phyloP scores from a whole-genome alignment of 1,284 basidiomycete species.

The Stygiomarasmius scandens region DNA sequence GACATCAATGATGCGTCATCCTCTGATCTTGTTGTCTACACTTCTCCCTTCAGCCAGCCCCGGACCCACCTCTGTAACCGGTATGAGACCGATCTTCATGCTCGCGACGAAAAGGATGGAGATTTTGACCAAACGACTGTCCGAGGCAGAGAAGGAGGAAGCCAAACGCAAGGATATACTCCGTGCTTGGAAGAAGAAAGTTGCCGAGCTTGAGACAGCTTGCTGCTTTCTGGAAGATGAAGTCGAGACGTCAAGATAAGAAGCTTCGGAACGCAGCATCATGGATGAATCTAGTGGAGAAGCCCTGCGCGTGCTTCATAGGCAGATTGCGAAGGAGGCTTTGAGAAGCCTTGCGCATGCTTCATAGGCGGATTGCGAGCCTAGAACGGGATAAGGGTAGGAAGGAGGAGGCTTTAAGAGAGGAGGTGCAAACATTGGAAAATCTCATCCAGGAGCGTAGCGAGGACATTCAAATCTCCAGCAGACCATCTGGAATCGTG shows the following conservation, averaged over 20 bases:
- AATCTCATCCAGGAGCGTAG: slow-evolving; percentile 39
- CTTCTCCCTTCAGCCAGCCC: slow-evolving; percentile 42
- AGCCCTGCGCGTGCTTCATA: no score
- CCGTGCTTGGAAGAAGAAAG: slow-evolving; percentile 71
- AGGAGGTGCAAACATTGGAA: slow-evolving; percentile 46
- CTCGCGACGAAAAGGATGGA: slow-evolving; percentile 71
- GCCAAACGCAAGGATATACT: slow-evolving; percentile 55
- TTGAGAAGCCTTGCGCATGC: slow-evolving; percentile 64
- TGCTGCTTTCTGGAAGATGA: slow-evolving; percentile 69
- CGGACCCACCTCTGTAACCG: slow-evolving; percentile 75
- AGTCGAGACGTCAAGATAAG: slow-evolving; percentile 65
- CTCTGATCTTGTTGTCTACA: slow-evolving; percentile 49
- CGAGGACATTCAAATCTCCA: slow-evolving; percentile 45
- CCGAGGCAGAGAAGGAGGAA: slow-evolving; percentile 60
- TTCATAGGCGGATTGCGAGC: slow-evolving; percentile 64
- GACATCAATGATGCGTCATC: slow-evolving; percentile 63
- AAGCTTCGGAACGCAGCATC: slow-evolving; percentile 69
- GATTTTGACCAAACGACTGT: slow-evolving; percentile 55
- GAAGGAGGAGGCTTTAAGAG: slow-evolving; percentile 43
- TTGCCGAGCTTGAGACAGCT: slow-evolving; percentile 66
- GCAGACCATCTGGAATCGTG: slow-evolving; percentile 50
- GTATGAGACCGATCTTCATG: slow-evolving; percentile 70
- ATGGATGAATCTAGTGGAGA: slow-evolving; percentile 79
- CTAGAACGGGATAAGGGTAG: slow-evolving; percentile 62
- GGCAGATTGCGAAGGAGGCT: no score